Evolutionary conservation across 345 rosid genomes (phyloP).

Genomic region (Pistacia atlantica): DNA sequence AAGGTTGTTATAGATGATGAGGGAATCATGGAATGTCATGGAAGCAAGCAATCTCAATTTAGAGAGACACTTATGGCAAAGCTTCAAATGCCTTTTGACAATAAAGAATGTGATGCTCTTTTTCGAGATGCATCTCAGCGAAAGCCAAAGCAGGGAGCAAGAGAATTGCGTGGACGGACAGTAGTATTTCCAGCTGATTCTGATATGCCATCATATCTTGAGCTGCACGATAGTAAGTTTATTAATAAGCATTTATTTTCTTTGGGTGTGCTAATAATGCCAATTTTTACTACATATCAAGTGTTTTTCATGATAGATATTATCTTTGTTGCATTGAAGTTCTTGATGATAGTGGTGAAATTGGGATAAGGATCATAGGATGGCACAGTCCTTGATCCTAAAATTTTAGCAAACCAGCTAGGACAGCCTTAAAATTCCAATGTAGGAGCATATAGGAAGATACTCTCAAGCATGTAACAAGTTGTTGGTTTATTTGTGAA

Average conservation of each 20-base stretch:
- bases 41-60: constrained; percentile 35
- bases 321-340: neutral
- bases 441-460: too few relatives aligned
- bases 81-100: constrained; percentile 54
- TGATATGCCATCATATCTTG: constrained; percentile 51
- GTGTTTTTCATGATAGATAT: neutral
- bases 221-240: constrained; percentile 44
- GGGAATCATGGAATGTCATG: constrained; percentile 1
- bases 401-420: too few relatives aligned
- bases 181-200: constrained; percentile 12
- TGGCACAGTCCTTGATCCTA: too few relatives aligned
- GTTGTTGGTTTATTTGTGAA: too few relatives aligned
- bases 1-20: constrained; percentile 31
- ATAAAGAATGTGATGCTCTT: constrained; percentile 38
- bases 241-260: neutral
- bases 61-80: constrained; percentile 47
- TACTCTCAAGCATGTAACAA: too few relatives aligned
- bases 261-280: neutral
- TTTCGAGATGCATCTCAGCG: constrained; percentile 16
- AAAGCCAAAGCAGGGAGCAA: constrained; percentile 26
- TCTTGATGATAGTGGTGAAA: too few relatives aligned
- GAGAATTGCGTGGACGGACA: constrained; percentile 34
- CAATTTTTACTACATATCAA: neutral
- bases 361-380: too few relatives aligned
- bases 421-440: too few relatives aligned